Evolutionary conservation across 176 grass and related monocot species (phyloP), one percentile per base, ranked within the genome.

Genomic region (Carex myosuroides): DNA sequence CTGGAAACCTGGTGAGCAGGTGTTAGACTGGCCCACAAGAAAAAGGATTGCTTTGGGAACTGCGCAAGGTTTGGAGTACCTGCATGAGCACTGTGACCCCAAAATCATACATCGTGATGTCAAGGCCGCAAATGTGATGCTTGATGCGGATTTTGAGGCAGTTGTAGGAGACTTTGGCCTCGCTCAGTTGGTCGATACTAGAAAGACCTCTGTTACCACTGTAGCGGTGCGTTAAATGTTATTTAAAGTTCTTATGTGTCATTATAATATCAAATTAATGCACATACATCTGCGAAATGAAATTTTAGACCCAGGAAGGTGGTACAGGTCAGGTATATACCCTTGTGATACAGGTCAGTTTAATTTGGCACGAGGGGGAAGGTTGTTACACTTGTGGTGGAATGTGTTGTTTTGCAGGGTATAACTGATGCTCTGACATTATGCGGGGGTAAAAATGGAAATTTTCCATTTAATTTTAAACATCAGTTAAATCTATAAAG

Each of bases 51-150:
- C 80, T 30, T 53, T 82, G 80, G 80, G 80, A 52, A 66, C 80
- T 30, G 80, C 61, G 0, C 80, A 82, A 64, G 80, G 58, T 13
- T 64, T 82, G 58, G 80, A 82, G n/a, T 82, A 82, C 20, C 63
- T 82, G 22, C 80, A 82, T 22, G 80, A 82, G 60, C 80, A 82
- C 22, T 82, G 80, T 64, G 61, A 82, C 63, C 80, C 80, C 13
- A 82, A 82, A 82, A 82, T 82, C 57, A 82, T 82, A 52, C 80
- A 82, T 46, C 80, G 80, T 52, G 80, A 82, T 52, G 80, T 82
- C 39, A 82, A 82, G 63, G 80, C 80, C 0, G 80, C 80, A 10
- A 82, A 82, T 82, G 80, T 82, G 17, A 8, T 82, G 60, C 80
- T 82, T 17, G 37, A 82, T 50, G 63, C 41, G 17, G 80, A 67